A percentile compares a stretch with the other conserved stretches of the same genome.
Evolutionary conservation across 75 land plant genomes (phyloP).

Genomic region (Pseudotsuga menziesii): DNA sequence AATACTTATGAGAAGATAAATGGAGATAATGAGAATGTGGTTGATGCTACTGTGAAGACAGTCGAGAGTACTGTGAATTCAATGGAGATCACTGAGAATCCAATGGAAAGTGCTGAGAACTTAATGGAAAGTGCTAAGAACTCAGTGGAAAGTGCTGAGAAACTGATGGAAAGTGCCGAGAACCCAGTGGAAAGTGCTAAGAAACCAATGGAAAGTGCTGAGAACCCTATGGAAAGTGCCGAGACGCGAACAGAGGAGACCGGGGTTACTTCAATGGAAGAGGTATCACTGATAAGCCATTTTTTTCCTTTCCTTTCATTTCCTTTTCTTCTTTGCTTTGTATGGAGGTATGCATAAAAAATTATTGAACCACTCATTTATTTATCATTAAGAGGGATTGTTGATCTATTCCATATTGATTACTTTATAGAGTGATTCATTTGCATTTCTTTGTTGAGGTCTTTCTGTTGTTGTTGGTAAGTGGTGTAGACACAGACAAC

Average conservation of each 20-base stretch:
- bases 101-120: neutral
- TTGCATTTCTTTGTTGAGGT: no score
- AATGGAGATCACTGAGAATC: neutral
- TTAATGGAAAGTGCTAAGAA: neutral
- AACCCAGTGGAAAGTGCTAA: neutral
- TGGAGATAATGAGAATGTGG: neutral
- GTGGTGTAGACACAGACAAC: no score
- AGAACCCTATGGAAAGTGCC: neutral
- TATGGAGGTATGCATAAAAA: neutral
- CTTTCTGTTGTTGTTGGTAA: no score
- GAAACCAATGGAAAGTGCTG: neutral
- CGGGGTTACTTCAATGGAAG: constrained; percentile 4
- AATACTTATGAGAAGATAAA: neutral
- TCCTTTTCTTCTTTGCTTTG: neutral
- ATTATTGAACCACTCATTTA: no score
- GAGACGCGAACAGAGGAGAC: neutral
- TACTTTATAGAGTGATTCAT: no score
- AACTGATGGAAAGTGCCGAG: neutral
- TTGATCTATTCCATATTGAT: no score
- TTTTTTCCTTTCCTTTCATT: neutral
- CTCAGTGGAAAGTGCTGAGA: neutral
- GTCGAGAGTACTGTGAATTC: neutral
- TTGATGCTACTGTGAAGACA: constrained; percentile 2
- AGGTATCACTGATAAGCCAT: neutral
- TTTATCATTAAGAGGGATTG: no score